Conservation (phyloP, 768 basidiomycete species). For the Tylopilus vinaceipallidus region DNA sequence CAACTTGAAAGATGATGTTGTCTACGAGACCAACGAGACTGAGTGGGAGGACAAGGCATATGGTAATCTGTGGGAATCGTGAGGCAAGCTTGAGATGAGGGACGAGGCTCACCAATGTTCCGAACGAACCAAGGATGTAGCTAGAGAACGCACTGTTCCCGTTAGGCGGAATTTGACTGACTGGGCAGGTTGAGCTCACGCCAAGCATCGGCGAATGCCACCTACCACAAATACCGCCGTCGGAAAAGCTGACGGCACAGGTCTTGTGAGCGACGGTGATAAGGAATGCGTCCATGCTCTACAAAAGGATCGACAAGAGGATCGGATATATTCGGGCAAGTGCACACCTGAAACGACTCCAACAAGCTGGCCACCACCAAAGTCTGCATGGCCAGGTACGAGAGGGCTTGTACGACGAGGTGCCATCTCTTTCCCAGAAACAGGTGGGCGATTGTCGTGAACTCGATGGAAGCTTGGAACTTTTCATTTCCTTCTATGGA, state of each 20-base stretch:
- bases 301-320: neutral
- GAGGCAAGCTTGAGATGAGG: neutral
- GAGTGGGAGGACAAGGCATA: conserved; percentile 20
- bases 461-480: conserved; percentile 24
- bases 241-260: conserved; percentile 22
- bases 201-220: neutral
- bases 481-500: conserved; percentile 26
- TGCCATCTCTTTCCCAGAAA: conserved; percentile 27
- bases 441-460: conserved; percentile 26
- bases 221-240: conserved; percentile 24
- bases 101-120: conserved; percentile 14
- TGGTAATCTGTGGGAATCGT: conserved; percentile 13
- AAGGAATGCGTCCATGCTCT: conserved; percentile 27
- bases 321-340: neutral
- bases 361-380: conserved; percentile 23
- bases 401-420: conserved; percentile 14
- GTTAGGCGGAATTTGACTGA: conserved; percentile 8
- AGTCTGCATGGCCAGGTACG: conserved; percentile 23
- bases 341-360: conserved; percentile 24
- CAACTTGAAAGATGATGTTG: conserved; percentile 25
- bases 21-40: conserved; percentile 25
- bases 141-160: conserved; percentile 19
- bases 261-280: conserved; percentile 25
- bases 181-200: conserved; percentile 5
- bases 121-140: conserved; percentile 23